Evolutionary conservation across 129 eudicot species (phyloP), one percentile per base, ranked within the genome.

Genomic region (Lonicera japonica): DNA sequence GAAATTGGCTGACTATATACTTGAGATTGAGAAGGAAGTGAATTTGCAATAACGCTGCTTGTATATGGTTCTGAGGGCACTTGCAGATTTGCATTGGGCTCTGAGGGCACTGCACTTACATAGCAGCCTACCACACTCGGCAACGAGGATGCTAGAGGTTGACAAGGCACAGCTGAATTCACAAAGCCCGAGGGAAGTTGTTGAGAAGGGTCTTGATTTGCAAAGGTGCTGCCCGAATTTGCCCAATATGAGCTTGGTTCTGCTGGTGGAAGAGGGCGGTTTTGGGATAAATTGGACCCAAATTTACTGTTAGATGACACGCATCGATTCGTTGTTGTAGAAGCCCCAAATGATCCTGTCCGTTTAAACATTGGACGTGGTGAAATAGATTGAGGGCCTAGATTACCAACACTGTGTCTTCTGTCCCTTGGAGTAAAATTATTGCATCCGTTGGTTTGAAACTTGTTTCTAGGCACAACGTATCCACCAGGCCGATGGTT

Each of bases 361-460:
- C 78, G 57, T 73, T 81, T 79, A 61, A 81, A 84, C 13, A 69
- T 65, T 5, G 73, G 65, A 23, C 55, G 77, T n/a, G 83, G 73
- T 52, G 68, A 19, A n/a, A 12, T 47, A 24, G 67, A 48, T 0
- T 66, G 75, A 54, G 71, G 68, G 4, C 56, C 73, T 52, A 63
- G 63, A 60, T 71, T 75, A 59, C 69, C 68, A 65, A 61, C 58
- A 61, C 16, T 63, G 29, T 67, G 61, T 36, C 54, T 68, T 65
- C 36, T 2, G 6, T 29, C 36, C 6, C 36, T 29, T 6, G 36
- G 36, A 29, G 56, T 66, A 54, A 39, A 36, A 60, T 62, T 78
- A 52, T 73, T 65, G 56, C 53, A 59, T 38, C 78, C 34, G 61
- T 59, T 61, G 43, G 50, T 63, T 40, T 73, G 87, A 70, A 68